Percentiles rank a stretch among this genome's conserved stretches.
Evolutionary conservation across 352 stramenopile species (phyloP).

Genomic region (Phytophthora ramorum): DNA sequence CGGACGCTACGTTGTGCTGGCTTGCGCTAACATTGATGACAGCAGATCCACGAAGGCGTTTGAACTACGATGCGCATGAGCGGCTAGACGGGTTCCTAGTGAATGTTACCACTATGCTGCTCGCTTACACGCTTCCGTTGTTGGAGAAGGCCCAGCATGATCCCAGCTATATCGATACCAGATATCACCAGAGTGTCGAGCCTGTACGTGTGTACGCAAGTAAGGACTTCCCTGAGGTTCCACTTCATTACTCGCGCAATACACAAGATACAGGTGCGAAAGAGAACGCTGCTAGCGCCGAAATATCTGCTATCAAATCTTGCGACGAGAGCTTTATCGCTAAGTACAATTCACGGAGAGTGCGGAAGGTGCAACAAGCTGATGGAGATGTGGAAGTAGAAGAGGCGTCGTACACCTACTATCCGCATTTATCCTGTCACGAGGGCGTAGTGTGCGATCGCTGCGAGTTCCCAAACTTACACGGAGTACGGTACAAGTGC

Average conservation of each 20-base stretch:
- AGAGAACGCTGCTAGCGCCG: constrained; percentile 13
- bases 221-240: constrained; percentile 44
- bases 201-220: constrained; percentile 58
- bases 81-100: constrained; percentile 73
- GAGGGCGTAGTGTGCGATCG: constrained; percentile 77
- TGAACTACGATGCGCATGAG: constrained; percentile 59
- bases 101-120: constrained; percentile 64
- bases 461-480: constrained; percentile 66
- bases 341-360: constrained; percentile 26
- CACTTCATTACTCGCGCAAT: constrained; percentile 33
- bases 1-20: constrained; percentile 68
- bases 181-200: constrained; percentile 57
- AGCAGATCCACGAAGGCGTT: constrained; percentile 51
- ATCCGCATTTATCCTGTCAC: constrained; percentile 60
- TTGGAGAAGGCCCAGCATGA: constrained; percentile 36
- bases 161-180: constrained; percentile 44
- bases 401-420: constrained; percentile 38
- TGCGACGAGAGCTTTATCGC: constrained; percentile 35
- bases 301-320: constrained; percentile 30
- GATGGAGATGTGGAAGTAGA: not conserved
- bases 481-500: constrained; percentile 74
- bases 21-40: constrained; percentile 54
- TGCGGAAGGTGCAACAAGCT: constrained; percentile 2
- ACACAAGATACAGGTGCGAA: constrained; percentile 19
- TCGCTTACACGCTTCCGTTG: constrained; percentile 48